phyloP scores from a whole-genome alignment of 345 rosid species.

The Citrus cavaleriei region DNA sequence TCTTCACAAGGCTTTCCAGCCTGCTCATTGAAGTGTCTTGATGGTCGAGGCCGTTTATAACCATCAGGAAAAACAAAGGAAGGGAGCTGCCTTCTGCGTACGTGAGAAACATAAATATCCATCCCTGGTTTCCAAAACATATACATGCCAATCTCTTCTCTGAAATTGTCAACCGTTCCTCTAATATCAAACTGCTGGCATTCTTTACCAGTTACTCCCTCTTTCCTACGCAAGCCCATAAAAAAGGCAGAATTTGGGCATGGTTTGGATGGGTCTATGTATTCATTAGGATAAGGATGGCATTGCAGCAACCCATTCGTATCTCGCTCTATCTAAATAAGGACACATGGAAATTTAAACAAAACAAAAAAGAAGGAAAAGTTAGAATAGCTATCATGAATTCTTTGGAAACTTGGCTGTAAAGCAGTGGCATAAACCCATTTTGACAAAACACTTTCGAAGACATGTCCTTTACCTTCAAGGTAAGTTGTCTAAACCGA shows the following conservation, averaged over 20 bases:
- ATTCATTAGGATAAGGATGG: slow-evolving; percentile 70
- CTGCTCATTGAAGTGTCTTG: slow-evolving; percentile 47
- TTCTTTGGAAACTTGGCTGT: background rate
- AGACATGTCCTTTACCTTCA: slow-evolving; percentile 38
- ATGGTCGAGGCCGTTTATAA: slow-evolving; percentile 40
- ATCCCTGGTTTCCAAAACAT: slow-evolving; percentile 73
- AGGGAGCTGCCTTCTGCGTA: slow-evolving; percentile 67
- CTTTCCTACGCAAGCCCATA: slow-evolving; percentile 75
- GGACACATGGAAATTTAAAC: slow-evolving; percentile 2
- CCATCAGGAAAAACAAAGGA: slow-evolving; percentile 67
- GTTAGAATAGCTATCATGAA: background rate
- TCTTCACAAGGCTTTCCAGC: slow-evolving; percentile 45
- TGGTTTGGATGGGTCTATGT: slow-evolving; percentile 47
- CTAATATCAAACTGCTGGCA: slow-evolving; percentile 79
- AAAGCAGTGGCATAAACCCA: background rate
- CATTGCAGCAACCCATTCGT: slow-evolving; percentile 73
- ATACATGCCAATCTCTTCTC: slow-evolving; percentile 53
- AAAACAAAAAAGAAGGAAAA: background rate
- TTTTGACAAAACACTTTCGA: background rate
- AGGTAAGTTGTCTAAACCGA: slow-evolving; percentile 66
- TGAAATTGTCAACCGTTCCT: slow-evolving; percentile 60
- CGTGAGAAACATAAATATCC: slow-evolving; percentile 70
- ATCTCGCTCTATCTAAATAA: slow-evolving; percentile 69
- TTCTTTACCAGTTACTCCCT: slow-evolving; percentile 56
- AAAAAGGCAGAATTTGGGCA: slow-evolving; percentile 65